Percentiles rank a stretch among this genome's conserved stretches.
phyloP scores from a whole-genome alignment of 768 basidiomycete genomes.

The Rhodotorula paludigena region DNA sequence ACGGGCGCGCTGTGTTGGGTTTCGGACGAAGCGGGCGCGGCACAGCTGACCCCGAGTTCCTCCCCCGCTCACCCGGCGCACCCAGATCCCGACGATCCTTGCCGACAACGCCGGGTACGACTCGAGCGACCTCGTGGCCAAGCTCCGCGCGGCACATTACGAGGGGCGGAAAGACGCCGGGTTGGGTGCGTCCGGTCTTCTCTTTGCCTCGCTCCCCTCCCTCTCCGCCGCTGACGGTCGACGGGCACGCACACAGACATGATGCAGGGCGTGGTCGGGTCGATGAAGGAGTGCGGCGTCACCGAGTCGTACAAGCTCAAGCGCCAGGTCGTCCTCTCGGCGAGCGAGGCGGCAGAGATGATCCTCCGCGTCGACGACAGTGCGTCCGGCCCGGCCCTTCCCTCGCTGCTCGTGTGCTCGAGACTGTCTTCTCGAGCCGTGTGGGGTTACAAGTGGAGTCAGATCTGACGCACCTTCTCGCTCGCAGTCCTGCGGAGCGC shows the following conservation, averaged over 20 bases:
- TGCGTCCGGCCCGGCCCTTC: too few species aligned
- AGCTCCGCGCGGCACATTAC: conserved; percentile 86
- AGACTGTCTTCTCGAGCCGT: not conserved
- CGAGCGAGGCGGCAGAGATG: conserved; percentile 97
- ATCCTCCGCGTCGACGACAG: conserved; percentile 86
- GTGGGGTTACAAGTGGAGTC: not conserved
- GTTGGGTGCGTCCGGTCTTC: conserved; percentile 64
- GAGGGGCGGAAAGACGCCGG: conserved; percentile 82
- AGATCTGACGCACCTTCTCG: fast-evolving
- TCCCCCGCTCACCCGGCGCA: not conserved
- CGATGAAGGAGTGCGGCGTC: conserved; percentile 80
- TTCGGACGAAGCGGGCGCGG: too few species aligned
- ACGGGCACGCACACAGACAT: conserved; percentile 59
- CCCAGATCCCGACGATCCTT: conserved; percentile 86
- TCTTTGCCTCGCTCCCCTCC: not conserved
- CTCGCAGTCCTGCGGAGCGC: conserved; percentile 28
- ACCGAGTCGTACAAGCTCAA: conserved; percentile 98
- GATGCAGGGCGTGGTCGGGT: conserved; percentile 75
- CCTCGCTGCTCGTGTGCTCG: too few species aligned
- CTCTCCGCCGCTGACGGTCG: not conserved
- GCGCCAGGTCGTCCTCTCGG: conserved; percentile 85
- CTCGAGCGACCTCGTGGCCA: conserved; percentile 88
- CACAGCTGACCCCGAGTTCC: not conserved
- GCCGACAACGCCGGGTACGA: conserved; percentile 98
- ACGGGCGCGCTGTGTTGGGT: too few species aligned